Evolutionary conservation across 2,329 filamentous ascomycete genomes (phyloP).

Genomic region (Botrytis paeoniae): DNA sequence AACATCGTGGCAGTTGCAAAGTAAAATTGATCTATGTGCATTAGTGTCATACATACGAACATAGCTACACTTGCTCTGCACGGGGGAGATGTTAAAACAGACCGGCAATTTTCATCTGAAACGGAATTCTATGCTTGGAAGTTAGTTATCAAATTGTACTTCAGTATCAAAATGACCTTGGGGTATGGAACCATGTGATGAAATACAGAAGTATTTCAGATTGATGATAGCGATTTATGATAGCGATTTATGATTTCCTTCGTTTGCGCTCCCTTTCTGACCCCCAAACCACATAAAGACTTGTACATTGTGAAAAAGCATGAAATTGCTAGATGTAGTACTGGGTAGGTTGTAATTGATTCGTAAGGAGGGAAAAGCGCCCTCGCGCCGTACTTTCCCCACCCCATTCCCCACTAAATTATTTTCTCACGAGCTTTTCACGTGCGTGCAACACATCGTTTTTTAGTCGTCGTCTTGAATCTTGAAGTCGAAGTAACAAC

Average conservation of each 20-base stretch:
- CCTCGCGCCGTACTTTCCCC: not conserved
- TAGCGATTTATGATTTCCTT: not conserved
- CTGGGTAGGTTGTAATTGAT: not conserved
- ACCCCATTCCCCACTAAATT: not conserved
- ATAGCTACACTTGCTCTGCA: not conserved
- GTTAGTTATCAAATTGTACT: not conserved
- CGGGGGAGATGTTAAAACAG: not conserved
- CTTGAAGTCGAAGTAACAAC: not conserved
- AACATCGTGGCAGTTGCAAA: not conserved
- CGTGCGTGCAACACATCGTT: not conserved
- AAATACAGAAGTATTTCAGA: too few relatives aligned
- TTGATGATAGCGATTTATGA: too few relatives aligned
- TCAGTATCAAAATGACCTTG: not conserved
- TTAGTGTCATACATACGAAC: not conserved
- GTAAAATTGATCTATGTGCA: not conserved
- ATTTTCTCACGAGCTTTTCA: constrained; percentile 17
- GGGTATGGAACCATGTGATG: too few relatives aligned
- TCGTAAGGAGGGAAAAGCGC: not conserved
- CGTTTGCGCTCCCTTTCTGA: not conserved
- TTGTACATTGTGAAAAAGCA: not conserved
- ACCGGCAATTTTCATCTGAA: not conserved
- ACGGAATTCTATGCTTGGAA: not conserved
- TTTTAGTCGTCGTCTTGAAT: not conserved
- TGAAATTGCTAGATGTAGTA: not conserved
- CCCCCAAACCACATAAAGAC: not conserved